Evolutionary conservation across 2,329 filamentous ascomycete genomes (phyloP), one percentile per base, ranked within the genome.

Genomic region (Chaetomiaceae sp.): DNA sequence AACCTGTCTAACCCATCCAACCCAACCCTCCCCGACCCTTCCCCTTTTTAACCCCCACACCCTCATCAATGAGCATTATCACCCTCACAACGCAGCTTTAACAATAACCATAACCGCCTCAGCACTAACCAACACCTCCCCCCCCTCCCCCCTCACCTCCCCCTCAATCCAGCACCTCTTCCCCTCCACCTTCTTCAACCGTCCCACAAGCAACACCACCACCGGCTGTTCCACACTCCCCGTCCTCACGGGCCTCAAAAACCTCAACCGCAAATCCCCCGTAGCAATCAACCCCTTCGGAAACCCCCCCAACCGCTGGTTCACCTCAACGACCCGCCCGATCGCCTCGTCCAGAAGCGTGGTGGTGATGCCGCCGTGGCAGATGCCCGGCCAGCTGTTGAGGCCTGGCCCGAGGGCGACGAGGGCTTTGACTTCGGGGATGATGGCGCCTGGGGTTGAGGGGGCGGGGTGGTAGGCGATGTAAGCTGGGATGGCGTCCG

Each of bases 351-450:
- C 81, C 19, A 85, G 62, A 14, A 85, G 62, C 0, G 76, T 73
- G 7, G 73, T 73, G 6, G 78, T 71, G 23, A 84, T 72, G 1
- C 81, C 82, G 16, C 82, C 81, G 61, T 85, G 82, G 9, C 71
- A 66, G 5, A 79, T 69, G 3, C 69, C 63, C 2, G 75, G 65
- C 57, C 76, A 75, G 2, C 81, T 81, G 55, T 79, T 78, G 49
- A 84, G 57, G n/a, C 73, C 74, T 9, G 68, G 59, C 1, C 77
- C 80, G 1, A 84, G 66, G 10, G 63, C 66, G 5, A 71, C 41
- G 30, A 73, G 59, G 1, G 58, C 59, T 23, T 65, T 64, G 39
- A 70, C 14, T 30, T 67, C 60, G 16, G 58, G 48, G 2, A 71
- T 53, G 3, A 58, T 53, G 6, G 25, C 25, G 25, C 25, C 25